A percentile compares a stretch with the other conserved stretches of the same genome.
These are phyloP conservation scores for Colletotrichum lupini DNA, from an alignment of 2,329 filamentous ascomycete genomes.

Conservation along the genomic window DNA sequence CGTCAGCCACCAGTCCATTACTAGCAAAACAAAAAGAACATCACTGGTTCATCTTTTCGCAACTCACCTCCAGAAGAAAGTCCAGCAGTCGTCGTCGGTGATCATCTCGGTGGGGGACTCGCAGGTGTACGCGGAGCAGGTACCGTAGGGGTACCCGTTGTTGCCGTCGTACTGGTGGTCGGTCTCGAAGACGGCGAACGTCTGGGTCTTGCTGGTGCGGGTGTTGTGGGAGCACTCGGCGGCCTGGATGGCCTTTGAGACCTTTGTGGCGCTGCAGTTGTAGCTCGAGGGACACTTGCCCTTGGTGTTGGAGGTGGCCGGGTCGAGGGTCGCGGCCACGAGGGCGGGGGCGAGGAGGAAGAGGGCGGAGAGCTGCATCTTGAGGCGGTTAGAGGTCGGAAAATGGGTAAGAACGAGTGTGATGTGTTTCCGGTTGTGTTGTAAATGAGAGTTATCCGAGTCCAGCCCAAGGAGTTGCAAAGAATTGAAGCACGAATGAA, in stretches of 20 bases:
- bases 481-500: background rate
- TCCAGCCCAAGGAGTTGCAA: background rate
- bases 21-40: background rate
- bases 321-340: conserved; percentile 30
- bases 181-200: conserved; percentile 32
- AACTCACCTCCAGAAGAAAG: conserved; percentile 34
- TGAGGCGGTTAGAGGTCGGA: background rate
- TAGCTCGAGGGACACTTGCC: conserved; percentile 26
- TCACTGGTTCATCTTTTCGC: background rate
- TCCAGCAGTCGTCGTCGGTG: conserved; percentile 28
- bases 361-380: conserved; percentile 21
- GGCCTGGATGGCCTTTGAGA: conserved; percentile 34
- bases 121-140: conserved; percentile 32
- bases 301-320: conserved; percentile 33
- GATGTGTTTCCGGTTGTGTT: background rate
- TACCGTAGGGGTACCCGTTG: conserved; percentile 30
- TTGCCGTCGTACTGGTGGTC: conserved; percentile 29
- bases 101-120: conserved; percentile 22
- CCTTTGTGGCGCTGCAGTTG: conserved; percentile 29
- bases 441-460: background rate
- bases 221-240: conserved; percentile 35
- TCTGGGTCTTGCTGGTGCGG: conserved; percentile 30
- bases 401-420: background rate
- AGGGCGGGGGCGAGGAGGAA: conserved; percentile 24
- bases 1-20: background rate